Evolutionary conservation across 805 yeast species (phyloP).

Genomic region (Metschnikowia arizonensis): DNA sequence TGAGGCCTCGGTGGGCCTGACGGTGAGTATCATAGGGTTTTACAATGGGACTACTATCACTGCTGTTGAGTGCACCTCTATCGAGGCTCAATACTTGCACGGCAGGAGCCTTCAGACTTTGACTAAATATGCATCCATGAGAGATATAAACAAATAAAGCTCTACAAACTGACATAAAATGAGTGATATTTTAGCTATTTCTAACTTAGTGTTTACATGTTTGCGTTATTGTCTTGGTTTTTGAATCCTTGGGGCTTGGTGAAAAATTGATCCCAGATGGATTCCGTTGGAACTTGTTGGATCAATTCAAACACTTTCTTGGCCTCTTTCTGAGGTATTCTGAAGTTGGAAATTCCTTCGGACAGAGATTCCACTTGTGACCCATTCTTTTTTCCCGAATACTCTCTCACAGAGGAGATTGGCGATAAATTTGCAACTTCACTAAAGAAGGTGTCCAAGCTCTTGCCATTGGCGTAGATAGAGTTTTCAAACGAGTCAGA

Average conservation of each 20-base stretch:
- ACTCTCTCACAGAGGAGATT: conserved; percentile 7
- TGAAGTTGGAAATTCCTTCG: background rate
- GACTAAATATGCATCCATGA: conserved; percentile 16
- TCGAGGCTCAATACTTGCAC: conserved; percentile 16
- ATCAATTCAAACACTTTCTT: conserved; percentile 56
- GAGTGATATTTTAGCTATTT: background rate
- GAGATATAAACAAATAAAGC: conserved; percentile 1
- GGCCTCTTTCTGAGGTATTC: conserved; percentile 41
- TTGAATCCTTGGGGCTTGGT: conserved; percentile 17
- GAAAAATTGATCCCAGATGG: conserved; percentile 68
- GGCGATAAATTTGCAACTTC: conserved; percentile 39
- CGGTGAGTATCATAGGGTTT: conserved; percentile 28
- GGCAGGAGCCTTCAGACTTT: conserved; percentile 14
- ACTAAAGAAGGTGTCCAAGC: conserved; percentile 45
- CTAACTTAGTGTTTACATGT: background rate
- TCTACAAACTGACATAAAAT: background rate
- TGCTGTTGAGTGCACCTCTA: conserved; percentile 22
- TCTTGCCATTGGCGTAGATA: conserved; percentile 9
- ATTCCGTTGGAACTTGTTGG: conserved; percentile 58
- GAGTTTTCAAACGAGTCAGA: background rate
- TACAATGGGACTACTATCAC: conserved; percentile 27
- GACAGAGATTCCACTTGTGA: background rate
- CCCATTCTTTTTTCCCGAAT: background rate
- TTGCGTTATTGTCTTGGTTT: background rate
- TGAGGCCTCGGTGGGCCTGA: conserved; percentile 18